Conservation (phyloP, 257 asterid species). For the Dorcoceras hygrometricum region DNA sequence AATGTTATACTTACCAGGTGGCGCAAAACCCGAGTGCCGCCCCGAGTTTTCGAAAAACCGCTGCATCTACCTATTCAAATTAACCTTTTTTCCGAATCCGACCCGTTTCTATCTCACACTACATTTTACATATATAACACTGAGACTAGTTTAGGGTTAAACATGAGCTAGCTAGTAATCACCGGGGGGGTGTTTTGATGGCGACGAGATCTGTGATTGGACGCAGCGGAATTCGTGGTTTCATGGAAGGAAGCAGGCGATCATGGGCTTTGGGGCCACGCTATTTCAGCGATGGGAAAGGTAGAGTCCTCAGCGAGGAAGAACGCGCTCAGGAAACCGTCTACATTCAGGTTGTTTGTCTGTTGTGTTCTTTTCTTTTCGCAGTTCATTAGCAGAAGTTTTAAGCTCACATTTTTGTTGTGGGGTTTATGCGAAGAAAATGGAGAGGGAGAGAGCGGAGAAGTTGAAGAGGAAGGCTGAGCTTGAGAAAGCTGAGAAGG, state of each 20-base stretch:
- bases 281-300: slow-evolving; percentile 56
- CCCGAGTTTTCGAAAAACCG: not conserved
- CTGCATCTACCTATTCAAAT: not conserved
- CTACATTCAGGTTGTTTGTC: slow-evolving; percentile 54
- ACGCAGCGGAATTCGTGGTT: slow-evolving; percentile 31
- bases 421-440: slow-evolving; percentile 43
- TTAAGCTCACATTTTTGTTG: not conserved
- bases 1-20: not conserved
- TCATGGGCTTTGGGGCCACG: slow-evolving; percentile 41
- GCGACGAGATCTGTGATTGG: slow-evolving; percentile 44
- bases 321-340: slow-evolving; percentile 82
- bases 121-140: too few species aligned
- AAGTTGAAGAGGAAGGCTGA: slow-evolving; percentile 60
- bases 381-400: not conserved
- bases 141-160: not conserved
- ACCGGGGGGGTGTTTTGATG: slow-evolving; percentile 23
- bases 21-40: not conserved
- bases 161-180: not conserved
- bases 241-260: slow-evolving; percentile 37
- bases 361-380: not conserved
- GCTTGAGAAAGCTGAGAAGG: slow-evolving; percentile 58
- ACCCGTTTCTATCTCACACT: not conserved
- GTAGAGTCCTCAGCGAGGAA: slow-evolving; percentile 78
- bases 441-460: slow-evolving; percentile 82
- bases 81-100: not conserved